Evolutionary conservation across 164 flowering plant genomes (phyloP).

Genomic region (Platanus orientalis): DNA sequence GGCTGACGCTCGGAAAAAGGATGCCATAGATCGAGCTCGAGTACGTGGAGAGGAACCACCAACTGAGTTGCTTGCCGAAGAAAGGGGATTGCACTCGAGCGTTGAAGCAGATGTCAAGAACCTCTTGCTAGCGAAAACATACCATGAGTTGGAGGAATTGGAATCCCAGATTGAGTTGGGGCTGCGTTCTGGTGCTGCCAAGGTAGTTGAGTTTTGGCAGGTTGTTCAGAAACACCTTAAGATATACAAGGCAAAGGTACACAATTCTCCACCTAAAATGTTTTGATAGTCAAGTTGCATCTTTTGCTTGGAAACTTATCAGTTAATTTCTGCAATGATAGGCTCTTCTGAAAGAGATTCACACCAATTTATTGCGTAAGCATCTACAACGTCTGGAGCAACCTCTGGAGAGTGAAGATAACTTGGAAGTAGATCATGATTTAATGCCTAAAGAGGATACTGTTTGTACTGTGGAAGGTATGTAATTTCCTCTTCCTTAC

Average conservation of each 20-base stretch:
- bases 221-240: conserved; percentile 88
- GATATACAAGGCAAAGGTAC: conserved; percentile 91
- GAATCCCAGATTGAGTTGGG: conserved; percentile 62
- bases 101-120: conserved; percentile 79
- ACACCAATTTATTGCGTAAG: conserved; percentile 64
- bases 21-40: conserved; percentile 90
- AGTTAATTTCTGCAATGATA: conserved; percentile 23
- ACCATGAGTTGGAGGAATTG: conserved; percentile 56
- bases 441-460: conserved; percentile 32
- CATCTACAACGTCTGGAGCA: conserved; percentile 75
- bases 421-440: conserved; percentile 30
- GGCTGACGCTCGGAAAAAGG: conserved; percentile 82
- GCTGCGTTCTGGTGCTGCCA: conserved; percentile 88
- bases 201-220: conserved; percentile 98
- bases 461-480: conserved; percentile 46
- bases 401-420: conserved; percentile 39
- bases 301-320: conserved; percentile 10
- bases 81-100: conserved; percentile 90
- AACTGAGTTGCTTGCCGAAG: conserved; percentile 89
- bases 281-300: neutral
- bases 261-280: neutral
- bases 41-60: conserved; percentile 97
- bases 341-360: conserved; percentile 95
- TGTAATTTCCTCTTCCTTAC: neutral
- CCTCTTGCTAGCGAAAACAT: conserved; percentile 63